Conservation (phyloP, 164 flowering plant species). For the Protea cynaroides region DNA sequence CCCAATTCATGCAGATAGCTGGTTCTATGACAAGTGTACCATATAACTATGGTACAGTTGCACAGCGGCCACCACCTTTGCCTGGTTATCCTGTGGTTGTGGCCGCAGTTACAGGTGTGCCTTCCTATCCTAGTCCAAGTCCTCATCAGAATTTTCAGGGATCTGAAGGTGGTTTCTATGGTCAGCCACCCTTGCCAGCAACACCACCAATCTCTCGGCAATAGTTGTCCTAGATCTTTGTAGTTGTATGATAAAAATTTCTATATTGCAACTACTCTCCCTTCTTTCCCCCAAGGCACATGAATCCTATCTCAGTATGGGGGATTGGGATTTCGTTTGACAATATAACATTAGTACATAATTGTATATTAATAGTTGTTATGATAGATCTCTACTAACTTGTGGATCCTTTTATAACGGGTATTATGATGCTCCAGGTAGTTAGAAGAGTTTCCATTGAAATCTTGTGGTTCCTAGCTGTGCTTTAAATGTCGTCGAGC, state of each 20-base stretch:
- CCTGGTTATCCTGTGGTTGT: slow-evolving; percentile 41
- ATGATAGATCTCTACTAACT: background rate
- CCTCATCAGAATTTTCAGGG: slow-evolving; percentile 53
- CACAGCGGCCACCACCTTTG: slow-evolving; percentile 32
- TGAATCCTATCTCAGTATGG: background rate
- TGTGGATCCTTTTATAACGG: background rate
- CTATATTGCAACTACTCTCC: too few species aligned
- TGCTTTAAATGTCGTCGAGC: background rate
- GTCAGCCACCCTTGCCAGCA: slow-evolving; percentile 58
- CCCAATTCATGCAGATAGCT: slow-evolving; percentile 47
- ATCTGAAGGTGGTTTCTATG: slow-evolving; percentile 55
- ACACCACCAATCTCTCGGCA: slow-evolving; percentile 61
- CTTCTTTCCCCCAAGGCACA: background rate
- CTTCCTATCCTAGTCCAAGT: slow-evolving; percentile 37
- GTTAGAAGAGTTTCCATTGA: too few species aligned
- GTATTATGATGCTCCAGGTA: background rate
- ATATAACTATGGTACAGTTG: slow-evolving; percentile 41
- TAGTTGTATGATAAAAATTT: background rate
- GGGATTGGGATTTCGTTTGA: background rate
- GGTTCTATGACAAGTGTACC: slow-evolving; percentile 40
- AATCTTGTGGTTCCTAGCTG: too few species aligned
- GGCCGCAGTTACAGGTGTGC: slow-evolving; percentile 32
- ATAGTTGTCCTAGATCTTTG: slow-evolving; percentile 17
- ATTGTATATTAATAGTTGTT: slow-evolving; percentile 8
- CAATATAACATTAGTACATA: slow-evolving; percentile 7